Evolutionary conservation across 1,139 yeast species (phyloP).

Genomic region (Geotrichum klebahnii): DNA sequence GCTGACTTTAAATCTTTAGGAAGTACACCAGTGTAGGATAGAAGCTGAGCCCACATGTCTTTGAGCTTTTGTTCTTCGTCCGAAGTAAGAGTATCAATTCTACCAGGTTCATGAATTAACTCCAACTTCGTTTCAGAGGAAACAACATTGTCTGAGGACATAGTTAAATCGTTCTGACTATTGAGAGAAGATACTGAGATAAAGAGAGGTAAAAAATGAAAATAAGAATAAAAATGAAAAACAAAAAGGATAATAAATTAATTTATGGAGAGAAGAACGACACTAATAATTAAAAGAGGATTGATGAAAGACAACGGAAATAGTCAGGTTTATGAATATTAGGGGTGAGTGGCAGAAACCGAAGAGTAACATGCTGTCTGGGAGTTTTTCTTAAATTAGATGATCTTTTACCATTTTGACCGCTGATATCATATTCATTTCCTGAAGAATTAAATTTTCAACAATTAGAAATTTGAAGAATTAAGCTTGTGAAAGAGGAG

Average conservation of each 20-base stretch:
- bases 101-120: conserved; percentile 25
- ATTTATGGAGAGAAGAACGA: too few species aligned
- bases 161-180: background rate
- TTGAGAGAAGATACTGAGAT: background rate
- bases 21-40: conserved; percentile 59
- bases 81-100: conserved; percentile 54
- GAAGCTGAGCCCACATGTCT: conserved; percentile 67
- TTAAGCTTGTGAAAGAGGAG: too few species aligned
- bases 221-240: background rate
- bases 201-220: background rate
- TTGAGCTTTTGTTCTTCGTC: conserved; percentile 66
- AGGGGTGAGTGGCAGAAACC: background rate
- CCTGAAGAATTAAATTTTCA: too few species aligned
- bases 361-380: background rate
- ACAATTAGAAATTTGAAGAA: too few species aligned
- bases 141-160: background rate
- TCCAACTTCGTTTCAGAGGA: background rate
- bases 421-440: too few species aligned
- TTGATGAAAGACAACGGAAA: background rate
- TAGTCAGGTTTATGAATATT: background rate
- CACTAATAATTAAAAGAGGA: too few species aligned
- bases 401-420: too few species aligned
- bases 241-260: background rate
- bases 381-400: too few species aligned
- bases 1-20: conserved; percentile 40